Evolutionary conservation across 495 filamentous ascomycete species (phyloP).

Genomic region (Aspergillus bertholletiae): DNA sequence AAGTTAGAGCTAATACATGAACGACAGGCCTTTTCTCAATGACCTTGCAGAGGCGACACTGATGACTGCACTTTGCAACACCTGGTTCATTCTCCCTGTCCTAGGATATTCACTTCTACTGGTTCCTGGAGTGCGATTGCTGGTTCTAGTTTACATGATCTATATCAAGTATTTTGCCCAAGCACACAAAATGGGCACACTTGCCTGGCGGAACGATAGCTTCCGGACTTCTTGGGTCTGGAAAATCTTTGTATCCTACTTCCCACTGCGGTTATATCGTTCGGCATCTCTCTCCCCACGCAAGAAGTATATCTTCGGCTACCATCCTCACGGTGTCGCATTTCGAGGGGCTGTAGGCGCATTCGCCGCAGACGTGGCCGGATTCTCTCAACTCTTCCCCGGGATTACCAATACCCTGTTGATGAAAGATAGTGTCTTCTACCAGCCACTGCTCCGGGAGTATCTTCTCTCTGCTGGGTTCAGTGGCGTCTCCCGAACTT

Average conservation of each 20-base stretch:
- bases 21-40: constrained; percentile 9
- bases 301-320: constrained; percentile 86
- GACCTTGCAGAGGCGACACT: constrained; percentile 9
- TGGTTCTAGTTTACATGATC: constrained; percentile 66
- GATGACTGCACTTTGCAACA: constrained; percentile 15
- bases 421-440: constrained; percentile 17
- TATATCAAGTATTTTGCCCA: constrained; percentile 66
- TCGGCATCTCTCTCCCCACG: constrained; percentile 52
- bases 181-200: constrained; percentile 60
- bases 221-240: constrained; percentile 52
- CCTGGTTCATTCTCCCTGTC: constrained; percentile 18
- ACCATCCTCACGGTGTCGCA: constrained; percentile 87
- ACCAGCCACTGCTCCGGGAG: constrained; percentile 17
- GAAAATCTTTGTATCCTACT: constrained; percentile 18
- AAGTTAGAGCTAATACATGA: neutral
- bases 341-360: constrained; percentile 76
- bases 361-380: constrained; percentile 73
- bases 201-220: constrained; percentile 62
- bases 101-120: constrained; percentile 20
- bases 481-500: constrained; percentile 21
- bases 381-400: constrained; percentile 79
- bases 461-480: constrained; percentile 15
- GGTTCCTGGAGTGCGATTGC: constrained; percentile 15
- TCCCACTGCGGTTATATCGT: constrained; percentile 18
- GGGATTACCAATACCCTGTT: constrained; percentile 66